Percentiles rank a stretch among this genome's conserved stretches.
These are phyloP conservation scores for Suhomyces guaymorum DNA, from an alignment of 1,139 yeast genomes.

Conservation along the genomic window DNA sequence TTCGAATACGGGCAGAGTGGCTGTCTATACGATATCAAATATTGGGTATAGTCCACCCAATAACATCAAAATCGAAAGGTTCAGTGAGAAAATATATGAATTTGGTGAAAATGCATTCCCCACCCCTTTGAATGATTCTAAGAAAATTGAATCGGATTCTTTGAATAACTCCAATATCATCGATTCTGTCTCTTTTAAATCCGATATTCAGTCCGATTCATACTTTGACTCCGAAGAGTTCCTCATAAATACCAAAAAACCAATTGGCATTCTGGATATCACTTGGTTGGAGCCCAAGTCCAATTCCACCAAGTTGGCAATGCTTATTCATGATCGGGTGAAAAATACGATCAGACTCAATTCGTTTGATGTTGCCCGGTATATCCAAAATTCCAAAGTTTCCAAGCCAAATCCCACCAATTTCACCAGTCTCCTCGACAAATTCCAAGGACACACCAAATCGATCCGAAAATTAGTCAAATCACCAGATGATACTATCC, in stretches of 20 bases:
- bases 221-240: constrained; percentile 18
- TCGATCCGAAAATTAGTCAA: constrained; percentile 68
- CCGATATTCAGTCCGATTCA: too few relatives aligned
- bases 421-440: constrained; percentile 26
- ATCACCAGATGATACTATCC: constrained; percentile 41
- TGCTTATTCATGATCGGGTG: constrained; percentile 41
- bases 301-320: constrained; percentile 18
- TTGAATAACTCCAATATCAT: too few relatives aligned
- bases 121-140: too few relatives aligned
- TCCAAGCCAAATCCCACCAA: neutral
- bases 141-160: too few relatives aligned
- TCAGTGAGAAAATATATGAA: neutral
- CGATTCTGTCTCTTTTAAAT: too few relatives aligned
- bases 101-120: constrained; percentile 11
- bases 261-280: constrained; percentile 28
- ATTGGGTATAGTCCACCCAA: constrained; percentile 52
- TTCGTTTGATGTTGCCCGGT: constrained; percentile 19
- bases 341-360: constrained; percentile 39
- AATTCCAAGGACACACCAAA: constrained; percentile 83
- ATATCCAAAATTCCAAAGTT: too few relatives aligned
- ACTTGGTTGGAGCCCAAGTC: constrained; percentile 18
- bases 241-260: constrained; percentile 20
- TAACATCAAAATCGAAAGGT: constrained; percentile 19
- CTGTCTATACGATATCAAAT: constrained; percentile 53
- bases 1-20: constrained; percentile 45